phyloP scores from a whole-genome alignment of 768 basidiomycete species.

The Lanmaoa rubissima region DNA sequence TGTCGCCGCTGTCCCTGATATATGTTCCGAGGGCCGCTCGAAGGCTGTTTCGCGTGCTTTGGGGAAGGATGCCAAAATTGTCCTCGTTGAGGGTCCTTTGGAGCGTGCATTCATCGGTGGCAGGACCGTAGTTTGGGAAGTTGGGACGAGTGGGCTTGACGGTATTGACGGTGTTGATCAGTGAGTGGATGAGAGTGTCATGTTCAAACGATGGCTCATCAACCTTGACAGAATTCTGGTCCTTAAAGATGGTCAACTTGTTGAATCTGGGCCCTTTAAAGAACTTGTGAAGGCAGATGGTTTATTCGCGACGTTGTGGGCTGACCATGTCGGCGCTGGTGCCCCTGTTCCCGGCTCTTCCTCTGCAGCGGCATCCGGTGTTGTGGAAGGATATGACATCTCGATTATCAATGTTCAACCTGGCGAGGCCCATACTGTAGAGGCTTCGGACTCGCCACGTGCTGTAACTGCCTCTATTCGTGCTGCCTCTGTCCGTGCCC shows the following conservation, averaged over 20 bases:
- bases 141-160: conserved; percentile 20
- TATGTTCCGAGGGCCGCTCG: conserved; percentile 35
- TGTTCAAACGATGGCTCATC: neutral
- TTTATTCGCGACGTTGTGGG: conserved; percentile 85
- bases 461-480: conserved; percentile 16
- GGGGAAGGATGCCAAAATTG: conserved; percentile 24
- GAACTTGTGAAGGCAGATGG: conserved; percentile 73
- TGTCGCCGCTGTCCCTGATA: conserved; percentile 92
- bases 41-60: conserved; percentile 26
- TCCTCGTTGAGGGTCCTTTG: conserved; percentile 28
- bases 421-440: conserved; percentile 22
- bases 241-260: conserved; percentile 84
- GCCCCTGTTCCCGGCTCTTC: conserved; percentile 37
- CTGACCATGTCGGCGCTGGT: conserved; percentile 70
- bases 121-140: conserved; percentile 32
- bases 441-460: conserved; percentile 16
- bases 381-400: conserved; percentile 27
- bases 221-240: conserved; percentile 69
- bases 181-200: conserved; percentile 36
- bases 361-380: conserved; percentile 24
- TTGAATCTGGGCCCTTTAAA: conserved; percentile 78
- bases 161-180: conserved; percentile 61
- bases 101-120: conserved; percentile 15
- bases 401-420: conserved; percentile 19
- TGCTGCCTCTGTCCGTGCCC: conserved; percentile 15